These are phyloP conservation scores for Monosporozyma siamensis DNA, from an alignment of 805 yeast genomes.

Conservation along the genomic window DNA sequence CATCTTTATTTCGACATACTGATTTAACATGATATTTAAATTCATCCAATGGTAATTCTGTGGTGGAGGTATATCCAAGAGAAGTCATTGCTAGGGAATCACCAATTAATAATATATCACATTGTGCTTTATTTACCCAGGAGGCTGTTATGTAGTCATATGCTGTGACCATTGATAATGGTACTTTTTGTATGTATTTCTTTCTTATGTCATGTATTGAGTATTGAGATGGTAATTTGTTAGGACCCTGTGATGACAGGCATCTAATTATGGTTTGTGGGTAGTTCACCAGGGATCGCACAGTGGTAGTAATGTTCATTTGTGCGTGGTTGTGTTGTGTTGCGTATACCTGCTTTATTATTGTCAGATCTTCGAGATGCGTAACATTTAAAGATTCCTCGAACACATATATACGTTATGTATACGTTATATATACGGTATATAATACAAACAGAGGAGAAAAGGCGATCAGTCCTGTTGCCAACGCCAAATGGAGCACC, in stretches of 20 bases:
- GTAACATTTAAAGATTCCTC: slow-evolving; percentile 12
- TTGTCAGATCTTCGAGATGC: no score
- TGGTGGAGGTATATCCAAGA: slow-evolving; percentile 69
- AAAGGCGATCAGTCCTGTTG: slow-evolving; percentile 6
- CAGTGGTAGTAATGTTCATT: background rate
- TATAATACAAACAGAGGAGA: no score
- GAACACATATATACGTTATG: no score
- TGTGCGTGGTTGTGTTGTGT: background rate
- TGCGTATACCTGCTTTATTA: background rate
- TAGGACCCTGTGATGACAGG: slow-evolving; percentile 2
- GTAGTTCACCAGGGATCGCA: background rate
- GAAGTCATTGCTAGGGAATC: slow-evolving; percentile 92
- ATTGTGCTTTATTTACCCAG: slow-evolving; percentile 54
- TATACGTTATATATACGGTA: slow-evolving; percentile 8
- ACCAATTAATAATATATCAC: slow-evolving; percentile 73
- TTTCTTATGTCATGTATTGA: slow-evolving; percentile 33
- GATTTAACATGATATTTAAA: slow-evolving; percentile 69
- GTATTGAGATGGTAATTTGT: background rate
- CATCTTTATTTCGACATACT: slow-evolving; percentile 57
- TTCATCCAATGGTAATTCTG: slow-evolving; percentile 68
- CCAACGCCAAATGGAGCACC: slow-evolving; percentile 25
- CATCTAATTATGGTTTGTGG: slow-evolving; percentile 1
- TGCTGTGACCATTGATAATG: slow-evolving; percentile 63
- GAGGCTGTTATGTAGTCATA: slow-evolving; percentile 75
- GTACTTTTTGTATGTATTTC: slow-evolving; percentile 29